Conservation (phyloP, 2,329 filamentous ascomycete species). For the Coccinonectria pachysandricola region DNA sequence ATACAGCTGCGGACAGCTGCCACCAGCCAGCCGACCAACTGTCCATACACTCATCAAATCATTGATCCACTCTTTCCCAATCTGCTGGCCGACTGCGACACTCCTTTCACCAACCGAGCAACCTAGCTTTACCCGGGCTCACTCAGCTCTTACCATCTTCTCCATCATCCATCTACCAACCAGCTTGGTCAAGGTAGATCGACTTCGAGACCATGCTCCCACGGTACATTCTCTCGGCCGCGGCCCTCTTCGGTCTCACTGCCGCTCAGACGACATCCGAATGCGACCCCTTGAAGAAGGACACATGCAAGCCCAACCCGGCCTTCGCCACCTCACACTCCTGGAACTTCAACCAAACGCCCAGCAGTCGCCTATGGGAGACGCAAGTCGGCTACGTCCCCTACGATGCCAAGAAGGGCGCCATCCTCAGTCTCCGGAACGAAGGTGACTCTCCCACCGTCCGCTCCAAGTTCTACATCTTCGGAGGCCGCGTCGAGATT, state of each 20-base stretch:
- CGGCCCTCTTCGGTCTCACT: conserved; percentile 34
- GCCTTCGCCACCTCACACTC: conserved; percentile 56
- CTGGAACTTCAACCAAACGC: conserved; percentile 55
- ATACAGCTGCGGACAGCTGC: no score
- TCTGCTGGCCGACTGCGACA: no score
- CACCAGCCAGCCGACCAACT: no score
- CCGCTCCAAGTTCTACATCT: conserved; percentile 71
- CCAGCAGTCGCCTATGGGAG: conserved; percentile 53
- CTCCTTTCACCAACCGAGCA: no score
- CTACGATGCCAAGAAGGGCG: conserved; percentile 52
- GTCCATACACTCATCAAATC: no score
- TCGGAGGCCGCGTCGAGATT: conserved; percentile 72
- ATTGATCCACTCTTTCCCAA: no score
- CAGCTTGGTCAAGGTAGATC: no score
- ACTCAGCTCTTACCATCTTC: no score
- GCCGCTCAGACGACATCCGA: conserved; percentile 64
- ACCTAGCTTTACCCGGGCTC: no score
- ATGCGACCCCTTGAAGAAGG: conserved; percentile 66
- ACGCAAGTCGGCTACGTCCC: conserved; percentile 55
- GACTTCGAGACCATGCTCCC: conserved; percentile 21
- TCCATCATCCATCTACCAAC: no score
- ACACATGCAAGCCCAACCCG: conserved; percentile 56
- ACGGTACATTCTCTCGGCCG: conserved; percentile 20
- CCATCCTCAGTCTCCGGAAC: conserved; percentile 60
- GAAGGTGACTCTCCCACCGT: conserved; percentile 70